Evolutionary conservation across 352 stramenopile genomes (phyloP).

Genomic region (Aphanomyces cochlioides): DNA sequence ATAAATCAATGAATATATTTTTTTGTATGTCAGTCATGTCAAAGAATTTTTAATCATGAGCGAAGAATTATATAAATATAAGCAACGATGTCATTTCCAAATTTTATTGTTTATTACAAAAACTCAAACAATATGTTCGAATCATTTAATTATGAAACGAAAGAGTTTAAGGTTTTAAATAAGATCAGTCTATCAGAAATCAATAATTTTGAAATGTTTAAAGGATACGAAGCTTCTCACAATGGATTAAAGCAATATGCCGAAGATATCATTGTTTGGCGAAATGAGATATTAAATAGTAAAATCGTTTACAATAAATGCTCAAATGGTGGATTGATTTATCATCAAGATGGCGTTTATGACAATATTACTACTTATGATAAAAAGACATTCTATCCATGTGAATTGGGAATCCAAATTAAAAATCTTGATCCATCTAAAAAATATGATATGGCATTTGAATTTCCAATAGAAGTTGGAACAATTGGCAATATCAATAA

Average conservation of each 20-base stretch:
- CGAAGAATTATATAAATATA: background rate
- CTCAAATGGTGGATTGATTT: background rate
- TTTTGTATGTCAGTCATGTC: background rate
- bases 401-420: background rate
- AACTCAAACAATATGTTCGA: background rate
- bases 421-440: no score
- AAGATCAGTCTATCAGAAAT: background rate
- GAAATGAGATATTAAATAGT: background rate
- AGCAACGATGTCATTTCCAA: background rate
- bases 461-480: background rate
- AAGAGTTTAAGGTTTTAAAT: slow-evolving; percentile 12
- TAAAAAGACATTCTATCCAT: slow-evolving; percentile 17
- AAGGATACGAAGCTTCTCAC: background rate
- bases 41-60: background rate
- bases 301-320: background rate
- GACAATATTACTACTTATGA: slow-evolving; percentile 18
- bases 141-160: background rate
- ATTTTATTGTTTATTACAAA: background rate
- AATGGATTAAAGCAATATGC: background rate
- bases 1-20: background rate
- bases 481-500: slow-evolving; percentile 2
- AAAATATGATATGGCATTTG: no score
- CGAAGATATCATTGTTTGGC: background rate
- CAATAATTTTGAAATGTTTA: slow-evolving; percentile 24
- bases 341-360: slow-evolving; percentile 7